phyloP scores from a whole-genome alignment of 495 filamentous ascomycete species.

The Hypomontagnella submonticulosa region DNA sequence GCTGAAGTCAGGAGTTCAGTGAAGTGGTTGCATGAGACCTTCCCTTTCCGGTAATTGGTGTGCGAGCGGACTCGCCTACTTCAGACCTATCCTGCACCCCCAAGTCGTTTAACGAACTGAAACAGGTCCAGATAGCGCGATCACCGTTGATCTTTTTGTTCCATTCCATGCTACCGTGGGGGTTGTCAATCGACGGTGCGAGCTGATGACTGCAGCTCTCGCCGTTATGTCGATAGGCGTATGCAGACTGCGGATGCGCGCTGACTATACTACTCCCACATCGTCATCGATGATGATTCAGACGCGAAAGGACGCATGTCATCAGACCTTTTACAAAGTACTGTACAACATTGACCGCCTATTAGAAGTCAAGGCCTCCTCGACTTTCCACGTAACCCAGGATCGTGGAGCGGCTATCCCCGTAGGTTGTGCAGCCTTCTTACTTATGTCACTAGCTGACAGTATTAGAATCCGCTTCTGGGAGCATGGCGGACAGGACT shows the following conservation, averaged over 20 bases:
- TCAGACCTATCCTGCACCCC: slow-evolving; percentile 38
- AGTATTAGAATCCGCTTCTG: slow-evolving; percentile 13
- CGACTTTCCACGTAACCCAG: slow-evolving; percentile 31
- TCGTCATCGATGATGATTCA: slow-evolving; percentile 38
- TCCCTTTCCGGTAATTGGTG: slow-evolving; percentile 34
- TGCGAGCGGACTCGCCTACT: slow-evolving; percentile 38
- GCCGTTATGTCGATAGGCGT: slow-evolving; percentile 11
- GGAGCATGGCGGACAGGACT: slow-evolving; percentile 6
- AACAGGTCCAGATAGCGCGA: slow-evolving; percentile 45
- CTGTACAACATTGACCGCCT: slow-evolving; percentile 14
- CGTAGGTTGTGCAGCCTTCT: slow-evolving; percentile 27
- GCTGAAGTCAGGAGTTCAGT: slow-evolving; percentile 29
- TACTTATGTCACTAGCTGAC: slow-evolving; percentile 31
- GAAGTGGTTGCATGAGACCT: slow-evolving; percentile 45
- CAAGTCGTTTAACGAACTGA: slow-evolving; percentile 45
- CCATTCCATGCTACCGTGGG: slow-evolving; percentile 32
- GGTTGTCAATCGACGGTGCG: slow-evolving; percentile 19
- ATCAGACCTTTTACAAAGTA: slow-evolving; percentile 32
- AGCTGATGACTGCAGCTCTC: slow-evolving; percentile 20
- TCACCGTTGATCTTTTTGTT: slow-evolving; percentile 38
- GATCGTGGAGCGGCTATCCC: slow-evolving; percentile 26
- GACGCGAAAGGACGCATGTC: slow-evolving; percentile 31
- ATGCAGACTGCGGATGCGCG: slow-evolving; percentile 22
- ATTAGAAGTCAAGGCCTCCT: slow-evolving; percentile 19
- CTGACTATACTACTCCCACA: slow-evolving; percentile 29